Evolutionary conservation across 2,329 filamentous ascomycete genomes (phyloP), one percentile per base, ranked within the genome.

Genomic region (Colletotrichum magnum): DNA sequence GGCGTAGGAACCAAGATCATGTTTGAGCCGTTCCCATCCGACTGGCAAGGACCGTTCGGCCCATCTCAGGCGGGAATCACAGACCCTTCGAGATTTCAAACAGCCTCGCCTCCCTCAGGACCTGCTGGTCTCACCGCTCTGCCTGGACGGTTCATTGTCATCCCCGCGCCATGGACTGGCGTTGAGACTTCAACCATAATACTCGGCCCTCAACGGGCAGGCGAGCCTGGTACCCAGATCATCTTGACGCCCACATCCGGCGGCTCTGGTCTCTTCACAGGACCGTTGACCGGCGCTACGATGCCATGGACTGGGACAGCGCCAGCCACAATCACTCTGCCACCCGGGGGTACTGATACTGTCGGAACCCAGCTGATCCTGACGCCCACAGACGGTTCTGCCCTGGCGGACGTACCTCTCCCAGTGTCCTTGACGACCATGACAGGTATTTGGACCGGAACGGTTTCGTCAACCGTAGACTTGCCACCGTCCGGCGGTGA

Each of bases 151-250:
- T 51, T 39, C n/a, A 39, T 39, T 3, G 47, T 28, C 28, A 51
- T 60, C 18, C 51, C 58, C 9, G 58, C 28, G 5, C n/a, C 58
- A 9, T 60, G 58, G 58, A 60, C 58, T 41, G 58, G 45, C 12
- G 7, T 21, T 5, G 26, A 21, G 13, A 36, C 45, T 9, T 32
- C 28, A 10, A 60, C 45, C 5, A 5, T 60, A n/a, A n/a, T 39
- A 4, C 47, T 60, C 7, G 4, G 26, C 6, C 58, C 58, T 51
- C n/a, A 41, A 39, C 16, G 32, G 12, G 24, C n/a, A 6, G 28
- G 39, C 26, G 28, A 50, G 26, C 28, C 28, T 12, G 58, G 58
- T 13, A 60, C 58, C 5, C 26, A 36, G 13, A 39, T 60, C 47
- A 21, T 60, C 28, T 51, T 60, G 45, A 24, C 45, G 5, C 13